Conservation (phyloP, 129 eudicot species). For the Gnaphalium uliginosum region DNA sequence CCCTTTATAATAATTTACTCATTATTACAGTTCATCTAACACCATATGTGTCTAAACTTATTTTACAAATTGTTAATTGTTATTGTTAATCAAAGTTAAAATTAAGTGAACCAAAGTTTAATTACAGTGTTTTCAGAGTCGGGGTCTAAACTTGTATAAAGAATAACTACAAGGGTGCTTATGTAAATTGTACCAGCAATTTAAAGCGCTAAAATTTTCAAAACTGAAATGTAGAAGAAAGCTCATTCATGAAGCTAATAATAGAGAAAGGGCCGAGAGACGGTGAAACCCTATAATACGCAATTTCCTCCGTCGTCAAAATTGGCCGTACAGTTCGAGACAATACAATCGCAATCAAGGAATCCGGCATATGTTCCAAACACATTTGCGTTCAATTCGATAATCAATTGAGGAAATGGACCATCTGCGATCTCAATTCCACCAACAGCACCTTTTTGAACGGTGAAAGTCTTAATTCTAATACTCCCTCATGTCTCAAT, state of each 20-base stretch:
- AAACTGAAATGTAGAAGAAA: not conserved
- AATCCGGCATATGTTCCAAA: slow-evolving; percentile 69
- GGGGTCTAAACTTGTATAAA: not conserved
- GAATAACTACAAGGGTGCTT: not conserved
- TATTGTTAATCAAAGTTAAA: no score
- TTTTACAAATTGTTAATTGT: no score
- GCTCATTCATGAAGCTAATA: slow-evolving; percentile 35
- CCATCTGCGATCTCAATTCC: not conserved
- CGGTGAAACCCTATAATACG: slow-evolving; percentile 55
- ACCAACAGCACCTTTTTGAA: not conserved
- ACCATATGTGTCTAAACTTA: no score
- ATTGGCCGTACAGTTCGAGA: slow-evolving; percentile 65
- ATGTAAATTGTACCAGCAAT: not conserved
- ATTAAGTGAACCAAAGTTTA: no score
- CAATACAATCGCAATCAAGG: slow-evolving; percentile 62
- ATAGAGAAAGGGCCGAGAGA: slow-evolving; percentile 67
- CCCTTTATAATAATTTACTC: no score
- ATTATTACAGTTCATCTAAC: no score
- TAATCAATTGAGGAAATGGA: not conserved
- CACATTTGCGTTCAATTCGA: slow-evolving; percentile 2
- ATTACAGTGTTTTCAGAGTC: no score
- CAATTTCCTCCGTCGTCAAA: slow-evolving; percentile 34
- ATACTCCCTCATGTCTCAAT: not conserved
- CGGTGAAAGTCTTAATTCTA: not conserved
- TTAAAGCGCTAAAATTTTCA: not conserved